These are phyloP conservation scores for Pseudocercospora crystallina DNA, from an alignment of 2,329 filamentous ascomycete species.

Conservation along the genomic window DNA sequence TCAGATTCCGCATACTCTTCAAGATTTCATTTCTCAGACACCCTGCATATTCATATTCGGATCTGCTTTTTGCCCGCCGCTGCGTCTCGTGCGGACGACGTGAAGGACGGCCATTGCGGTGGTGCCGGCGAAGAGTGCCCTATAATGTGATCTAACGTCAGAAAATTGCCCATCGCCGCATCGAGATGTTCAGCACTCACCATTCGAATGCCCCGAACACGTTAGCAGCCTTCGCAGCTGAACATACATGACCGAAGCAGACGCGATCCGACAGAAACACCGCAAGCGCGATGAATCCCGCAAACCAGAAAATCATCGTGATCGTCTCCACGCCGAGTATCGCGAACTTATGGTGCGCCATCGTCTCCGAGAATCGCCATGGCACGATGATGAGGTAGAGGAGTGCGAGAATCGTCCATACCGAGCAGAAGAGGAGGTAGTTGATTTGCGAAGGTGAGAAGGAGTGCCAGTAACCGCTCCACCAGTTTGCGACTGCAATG, in stretches of 20 bases:
- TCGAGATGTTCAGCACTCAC: slow-evolving; percentile 32
- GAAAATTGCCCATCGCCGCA: not conserved
- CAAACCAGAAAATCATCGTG: slow-evolving; percentile 88
- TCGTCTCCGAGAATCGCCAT: slow-evolving; percentile 35
- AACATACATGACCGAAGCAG: slow-evolving; percentile 47
- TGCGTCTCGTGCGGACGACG: slow-evolving; percentile 41
- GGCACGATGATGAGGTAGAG: slow-evolving; percentile 70
- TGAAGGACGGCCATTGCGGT: slow-evolving; percentile 51
- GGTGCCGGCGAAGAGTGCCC: slow-evolving; percentile 54
- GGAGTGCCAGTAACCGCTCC: slow-evolving; percentile 53
- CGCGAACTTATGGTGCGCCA: slow-evolving; percentile 62
- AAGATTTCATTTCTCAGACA: slow-evolving; percentile 29
- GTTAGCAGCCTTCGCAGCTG: slow-evolving; percentile 59
- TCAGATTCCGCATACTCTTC: too few species aligned
- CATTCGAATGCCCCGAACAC: slow-evolving; percentile 68
- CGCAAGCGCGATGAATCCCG: slow-evolving; percentile 75
- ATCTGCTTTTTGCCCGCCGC: slow-evolving; percentile 22
- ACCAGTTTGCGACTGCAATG: slow-evolving; percentile 56
- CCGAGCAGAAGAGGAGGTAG: slow-evolving; percentile 76
- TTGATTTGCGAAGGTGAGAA: slow-evolving; percentile 59
- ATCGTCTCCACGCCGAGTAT: slow-evolving; percentile 68
- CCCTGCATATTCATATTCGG: slow-evolving; percentile 40
- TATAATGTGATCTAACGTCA: slow-evolving; percentile 27
- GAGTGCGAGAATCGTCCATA: slow-evolving; percentile 73
- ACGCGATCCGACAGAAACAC: slow-evolving; percentile 60